Evolutionary conservation across 345 rosid genomes (phyloP), one percentile per base, ranked within the genome.

Genomic region (Linum lewisii): DNA sequence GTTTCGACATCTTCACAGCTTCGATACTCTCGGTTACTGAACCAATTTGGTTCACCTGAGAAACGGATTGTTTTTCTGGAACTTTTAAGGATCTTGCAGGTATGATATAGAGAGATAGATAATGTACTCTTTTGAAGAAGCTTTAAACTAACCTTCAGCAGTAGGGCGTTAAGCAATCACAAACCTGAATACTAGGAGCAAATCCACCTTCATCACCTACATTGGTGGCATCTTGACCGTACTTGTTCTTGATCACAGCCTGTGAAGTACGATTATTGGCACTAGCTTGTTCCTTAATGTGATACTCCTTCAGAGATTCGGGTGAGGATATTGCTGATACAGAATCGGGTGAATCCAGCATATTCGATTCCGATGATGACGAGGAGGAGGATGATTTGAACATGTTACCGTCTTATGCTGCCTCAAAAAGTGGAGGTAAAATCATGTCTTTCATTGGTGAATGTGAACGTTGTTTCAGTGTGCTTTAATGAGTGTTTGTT

Each of bases 131-230:
- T 29, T n/a, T n/a, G n/a, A n/a, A n/a, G 7, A 29, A 29, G 5
- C 7, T 29, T 29, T 5, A 29, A 29, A 29, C 34, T 29, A 67
- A 78, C 82, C 86, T 81, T 78, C 57, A 81, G 71, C 54, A 78
- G 70, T 59, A 81, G 81, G 55, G 78, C 86, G 74, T n/a, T n/a
- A 29, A 29, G 34, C 34, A 1, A 29, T 29, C 0, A 29, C 4
- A 29, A 29, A 29, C 34, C 34, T 29, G 34, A 29, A 93, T 97
- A 73, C 81, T 93, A 2, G 97, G 97, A 65, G 99, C 99, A 78
- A 93, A 93, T 7, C 96, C 97, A 18, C 99, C 99, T 78, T 93
- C 99, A 63, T 90, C 99, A 61, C 99, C 97, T 7, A 93, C 99
- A 75, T 90, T 93, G 84, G 97, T 89, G 61, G 97, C 99, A 81